Evolutionary conservation across 2,329 filamentous ascomycete species (phyloP), one percentile per base, ranked within the genome.

Genomic region (Aspergillus sp.): DNA sequence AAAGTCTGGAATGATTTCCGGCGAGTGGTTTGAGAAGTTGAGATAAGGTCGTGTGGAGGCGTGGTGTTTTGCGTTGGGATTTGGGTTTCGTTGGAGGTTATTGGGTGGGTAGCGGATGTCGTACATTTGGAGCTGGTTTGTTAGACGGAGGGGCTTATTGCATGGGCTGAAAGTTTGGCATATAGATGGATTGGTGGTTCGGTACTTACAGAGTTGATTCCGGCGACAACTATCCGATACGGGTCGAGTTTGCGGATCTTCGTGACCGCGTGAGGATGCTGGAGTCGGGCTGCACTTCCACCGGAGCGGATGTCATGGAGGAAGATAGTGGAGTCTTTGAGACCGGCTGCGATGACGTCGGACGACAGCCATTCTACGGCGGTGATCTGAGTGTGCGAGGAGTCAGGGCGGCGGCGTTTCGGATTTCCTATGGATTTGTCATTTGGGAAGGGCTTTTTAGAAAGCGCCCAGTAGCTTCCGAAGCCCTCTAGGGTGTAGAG

Each of bases 341-440:
- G 59, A 1, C 75, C 75, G 0, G 68, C 67, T 8, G 70, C 72
- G 17, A 77, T 74, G 2, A 77, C 67, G 42, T 69, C 64, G 4
- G 63, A 50, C 2, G 67, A 70, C 6, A 77, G 59, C 75, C 75
- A 77, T 56, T 77, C 75, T 3, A 77, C 69, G 11, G 70, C 65
- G 24, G 61, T 66, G 18, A 76, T 66, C 17, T 64, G 65, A 9
- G 67, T 60, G 42, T 70, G 68, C 6, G 68, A 69, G 4, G 67
- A 66, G 44, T 66, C 64, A 6, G 60, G 56, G 9, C 56, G 58
- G 44, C 62, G 62, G 18, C 58, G 61, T 13, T 60, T 56, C 7
- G 62, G 61, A 11, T 64, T 59, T 3, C 56, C 55, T 11, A 55
- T 48, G 17, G 55, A 38, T 30, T 49, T 45, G 20, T 66, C 63